A percentile compares a stretch with the other conserved stretches of the same genome.
phyloP scores from a whole-genome alignment of 495 filamentous ascomycete species.

The Penicillium samsonianum region DNA sequence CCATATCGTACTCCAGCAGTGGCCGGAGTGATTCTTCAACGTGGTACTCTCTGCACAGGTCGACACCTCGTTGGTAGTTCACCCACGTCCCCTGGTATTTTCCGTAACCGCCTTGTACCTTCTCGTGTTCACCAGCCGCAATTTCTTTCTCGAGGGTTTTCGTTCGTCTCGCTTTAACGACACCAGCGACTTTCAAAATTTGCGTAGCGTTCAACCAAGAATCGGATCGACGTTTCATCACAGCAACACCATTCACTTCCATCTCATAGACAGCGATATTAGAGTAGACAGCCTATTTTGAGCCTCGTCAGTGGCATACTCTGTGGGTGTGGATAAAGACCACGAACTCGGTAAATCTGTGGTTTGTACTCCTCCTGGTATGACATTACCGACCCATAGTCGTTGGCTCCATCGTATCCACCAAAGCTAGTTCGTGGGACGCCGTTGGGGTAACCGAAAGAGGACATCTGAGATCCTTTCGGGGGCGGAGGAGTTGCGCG shows the following conservation, averaged over 20 bases:
- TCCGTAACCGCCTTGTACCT: conserved; percentile 96
- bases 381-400: conserved; percentile 48
- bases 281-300: conserved; percentile 82
- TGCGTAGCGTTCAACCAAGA: conserved; percentile 95
- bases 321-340: conserved; percentile 8
- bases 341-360: conserved; percentile 74
- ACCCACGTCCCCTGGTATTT: conserved; percentile 99
- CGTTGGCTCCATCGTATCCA: conserved; percentile 52
- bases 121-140: conserved; percentile 91
- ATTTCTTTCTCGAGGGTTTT: conserved; percentile 99
- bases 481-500: conserved; percentile 53
- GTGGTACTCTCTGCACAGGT: conserved; percentile 90
- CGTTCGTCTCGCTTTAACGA: conserved; percentile 94
- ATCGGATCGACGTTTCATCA: conserved; percentile 91
- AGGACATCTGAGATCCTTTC: conserved; percentile 47
- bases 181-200: conserved; percentile 92
- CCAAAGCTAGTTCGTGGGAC: conserved; percentile 39
- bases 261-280: conserved; percentile 96
- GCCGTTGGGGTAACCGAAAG: conserved; percentile 48
- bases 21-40: conserved; percentile 85
- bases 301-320: conserved; percentile 25
- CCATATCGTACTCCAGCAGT: conserved; percentile 86
- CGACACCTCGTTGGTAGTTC: conserved; percentile 82
- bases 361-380: conserved; percentile 60
- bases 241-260: conserved; percentile 86